These are phyloP conservation scores for Elsinoe perseae DNA, from an alignment of 2,329 filamentous ascomycete species.

Conservation along the genomic window DNA sequence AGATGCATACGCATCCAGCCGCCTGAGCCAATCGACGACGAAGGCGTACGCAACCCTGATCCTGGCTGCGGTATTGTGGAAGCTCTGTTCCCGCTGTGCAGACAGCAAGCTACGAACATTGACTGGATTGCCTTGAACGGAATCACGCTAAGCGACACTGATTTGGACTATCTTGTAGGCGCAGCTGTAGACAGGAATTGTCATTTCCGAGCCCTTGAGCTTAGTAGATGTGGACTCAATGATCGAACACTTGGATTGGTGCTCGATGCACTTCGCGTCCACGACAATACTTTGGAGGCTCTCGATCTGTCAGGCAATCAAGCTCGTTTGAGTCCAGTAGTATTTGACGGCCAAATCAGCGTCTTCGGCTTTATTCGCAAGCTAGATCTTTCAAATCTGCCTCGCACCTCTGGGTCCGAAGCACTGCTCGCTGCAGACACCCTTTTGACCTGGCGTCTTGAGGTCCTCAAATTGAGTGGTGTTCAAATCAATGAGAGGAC, in stretches of 20 bases:
- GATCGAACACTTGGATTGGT: constrained; percentile 54
- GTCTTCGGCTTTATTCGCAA: constrained; percentile 60
- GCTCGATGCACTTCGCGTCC: constrained; percentile 55
- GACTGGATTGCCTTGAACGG: constrained; percentile 64
- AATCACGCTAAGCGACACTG: constrained; percentile 61
- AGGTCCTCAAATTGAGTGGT: constrained; percentile 58
- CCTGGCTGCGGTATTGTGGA: constrained; percentile 62
- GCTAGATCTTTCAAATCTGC: constrained; percentile 58
- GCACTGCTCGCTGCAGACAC: constrained; percentile 59
- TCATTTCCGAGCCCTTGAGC: constrained; percentile 59
- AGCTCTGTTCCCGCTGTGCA: constrained; percentile 60
- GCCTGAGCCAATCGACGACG: constrained; percentile 38
- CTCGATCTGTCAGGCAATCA: constrained; percentile 61
- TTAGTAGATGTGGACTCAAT: constrained; percentile 55
- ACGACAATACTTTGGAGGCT: constrained; percentile 59
- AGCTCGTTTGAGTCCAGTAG: constrained; percentile 54
- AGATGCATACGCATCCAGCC: constrained; percentile 52
- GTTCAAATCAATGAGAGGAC: constrained; percentile 55
- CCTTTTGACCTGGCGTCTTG: constrained; percentile 57
- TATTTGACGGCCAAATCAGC: constrained; percentile 59
- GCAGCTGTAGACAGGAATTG: constrained; percentile 59
- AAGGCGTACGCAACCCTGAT: constrained; percentile 42
- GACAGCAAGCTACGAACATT: constrained; percentile 58
- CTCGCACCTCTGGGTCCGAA: constrained; percentile 54
- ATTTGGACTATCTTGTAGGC: constrained; percentile 59